Percentiles rank a stretch among this genome's conserved stretches.
Evolutionary conservation across 352 stramenopile species (phyloP).

Genomic region (Phytophthora melonis): DNA sequence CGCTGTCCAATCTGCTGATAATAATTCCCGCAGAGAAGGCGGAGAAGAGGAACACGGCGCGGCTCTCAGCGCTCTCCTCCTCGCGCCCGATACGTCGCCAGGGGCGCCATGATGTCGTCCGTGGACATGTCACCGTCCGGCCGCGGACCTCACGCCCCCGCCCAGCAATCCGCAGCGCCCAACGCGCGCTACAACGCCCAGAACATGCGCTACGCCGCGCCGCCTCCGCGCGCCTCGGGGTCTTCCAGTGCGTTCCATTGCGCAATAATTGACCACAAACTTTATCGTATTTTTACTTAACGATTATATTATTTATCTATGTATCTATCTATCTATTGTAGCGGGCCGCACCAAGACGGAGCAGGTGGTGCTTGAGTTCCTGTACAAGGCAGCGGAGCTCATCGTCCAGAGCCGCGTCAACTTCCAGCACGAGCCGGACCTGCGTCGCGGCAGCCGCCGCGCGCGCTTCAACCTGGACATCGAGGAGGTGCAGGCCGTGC

Average conservation of each 20-base stretch:
- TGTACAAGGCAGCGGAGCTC: conserved; percentile 86
- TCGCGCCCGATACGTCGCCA: background rate
- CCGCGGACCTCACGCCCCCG: background rate
- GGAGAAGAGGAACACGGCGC: conserved; percentile 10
- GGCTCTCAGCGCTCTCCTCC: background rate
- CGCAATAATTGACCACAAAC: background rate
- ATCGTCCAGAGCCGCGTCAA: conserved; percentile 85
- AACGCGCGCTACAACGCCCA: conserved; percentile 16
- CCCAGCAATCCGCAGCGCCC: conserved; percentile 15
- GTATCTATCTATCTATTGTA: conserved; percentile 21
- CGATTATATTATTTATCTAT: background rate
- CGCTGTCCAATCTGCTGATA: conserved; percentile 20
- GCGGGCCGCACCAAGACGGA: conserved; percentile 82
- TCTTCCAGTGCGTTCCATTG: background rate
- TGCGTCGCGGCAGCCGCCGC: conserved; percentile 55
- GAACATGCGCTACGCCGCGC: conserved; percentile 23
- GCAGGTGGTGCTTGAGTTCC: conserved; percentile 86
- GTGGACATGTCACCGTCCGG: conserved; percentile 8
- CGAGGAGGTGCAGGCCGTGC: conserved; percentile 74
- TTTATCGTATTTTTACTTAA: conserved; percentile 6
- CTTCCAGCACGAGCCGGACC: conserved; percentile 60
- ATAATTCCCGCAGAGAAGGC: conserved; percentile 9
- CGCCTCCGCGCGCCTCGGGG: conserved; percentile 22
- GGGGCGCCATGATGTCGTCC: conserved; percentile 37
- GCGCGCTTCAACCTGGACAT: conserved; percentile 89